Evolutionary conservation across 2,329 filamentous ascomycete genomes (phyloP).

Genomic region (Diaporthe citrichinensis): DNA sequence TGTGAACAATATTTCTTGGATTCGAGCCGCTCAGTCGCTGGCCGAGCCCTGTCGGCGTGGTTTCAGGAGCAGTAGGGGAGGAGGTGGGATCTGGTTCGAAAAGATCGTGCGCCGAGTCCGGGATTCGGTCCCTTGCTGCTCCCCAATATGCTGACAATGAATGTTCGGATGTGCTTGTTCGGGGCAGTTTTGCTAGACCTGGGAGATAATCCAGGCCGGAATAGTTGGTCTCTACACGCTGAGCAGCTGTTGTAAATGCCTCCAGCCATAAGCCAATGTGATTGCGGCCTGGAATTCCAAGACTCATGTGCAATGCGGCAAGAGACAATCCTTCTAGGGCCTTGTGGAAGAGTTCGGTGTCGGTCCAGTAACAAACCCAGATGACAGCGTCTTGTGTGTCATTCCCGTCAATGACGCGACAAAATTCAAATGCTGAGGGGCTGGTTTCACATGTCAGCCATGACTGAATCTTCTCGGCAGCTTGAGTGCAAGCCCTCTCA

Average conservation of each 20-base stretch:
- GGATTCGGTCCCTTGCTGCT: not conserved
- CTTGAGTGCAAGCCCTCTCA: not conserved
- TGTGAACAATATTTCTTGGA: not conserved
- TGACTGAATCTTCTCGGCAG: not conserved
- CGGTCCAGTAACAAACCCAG: not conserved
- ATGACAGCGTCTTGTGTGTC: not conserved
- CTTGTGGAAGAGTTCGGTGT: not conserved
- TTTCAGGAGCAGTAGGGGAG: not conserved
- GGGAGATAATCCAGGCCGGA: not conserved
- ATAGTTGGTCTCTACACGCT: conserved; percentile 1
- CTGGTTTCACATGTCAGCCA: not conserved
- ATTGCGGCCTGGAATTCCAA: not conserved
- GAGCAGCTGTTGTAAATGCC: not conserved
- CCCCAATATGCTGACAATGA: not conserved
- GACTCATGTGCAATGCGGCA: not conserved
- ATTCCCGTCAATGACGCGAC: not conserved
- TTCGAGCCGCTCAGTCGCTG: not conserved
- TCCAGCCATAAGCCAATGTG: not conserved
- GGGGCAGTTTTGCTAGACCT: not conserved
- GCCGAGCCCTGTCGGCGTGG: not conserved
- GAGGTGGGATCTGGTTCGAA: not conserved
- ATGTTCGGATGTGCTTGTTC: not conserved
- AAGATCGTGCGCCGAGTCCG: not conserved
- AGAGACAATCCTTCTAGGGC: not conserved
- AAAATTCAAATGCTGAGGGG: not conserved